Evolutionary conservation across 352 stramenopile genomes (phyloP).

Genomic region (Phytophthora idaei): DNA sequence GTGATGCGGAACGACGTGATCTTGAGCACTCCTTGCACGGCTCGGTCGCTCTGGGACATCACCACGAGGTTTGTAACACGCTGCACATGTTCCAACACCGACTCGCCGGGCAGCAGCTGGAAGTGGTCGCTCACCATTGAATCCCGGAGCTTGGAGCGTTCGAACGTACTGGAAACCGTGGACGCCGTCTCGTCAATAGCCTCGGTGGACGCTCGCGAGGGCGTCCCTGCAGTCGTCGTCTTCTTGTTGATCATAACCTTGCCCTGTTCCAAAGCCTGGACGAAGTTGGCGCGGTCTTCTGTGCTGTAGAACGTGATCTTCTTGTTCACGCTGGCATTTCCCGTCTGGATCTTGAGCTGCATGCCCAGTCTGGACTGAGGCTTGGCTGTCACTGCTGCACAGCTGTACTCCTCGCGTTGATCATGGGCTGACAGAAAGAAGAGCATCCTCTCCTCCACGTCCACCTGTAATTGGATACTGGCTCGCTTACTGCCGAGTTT

Average conservation of each 20-base stretch:
- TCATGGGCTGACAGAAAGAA: conserved; percentile 82
- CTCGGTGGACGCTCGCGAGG: conserved; percentile 30
- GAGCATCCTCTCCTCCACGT: conserved; percentile 86
- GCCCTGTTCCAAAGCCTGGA: conserved; percentile 80
- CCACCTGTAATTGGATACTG: conserved; percentile 83
- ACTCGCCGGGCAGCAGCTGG: conserved; percentile 62
- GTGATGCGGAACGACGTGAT: conserved; percentile 86
- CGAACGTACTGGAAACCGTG: conserved; percentile 38
- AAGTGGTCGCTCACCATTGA: conserved; percentile 75
- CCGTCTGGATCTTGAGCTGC: conserved; percentile 88
- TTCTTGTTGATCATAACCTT: conserved; percentile 85
- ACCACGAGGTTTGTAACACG: conserved; percentile 87
- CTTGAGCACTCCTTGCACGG: conserved; percentile 84
- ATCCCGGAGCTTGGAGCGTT: conserved; percentile 54
- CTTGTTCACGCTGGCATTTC: conserved; percentile 74
- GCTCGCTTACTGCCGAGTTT: conserved; percentile 83
- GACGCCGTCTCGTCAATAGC: conserved; percentile 40
- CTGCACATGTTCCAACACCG: conserved; percentile 81
- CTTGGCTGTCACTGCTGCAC: conserved; percentile 75
- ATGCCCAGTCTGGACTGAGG: conserved; percentile 78
- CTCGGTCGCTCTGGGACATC: conserved; percentile 82
- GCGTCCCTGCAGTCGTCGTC: conserved; percentile 18
- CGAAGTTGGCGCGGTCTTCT: conserved; percentile 83
- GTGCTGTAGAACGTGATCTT: conserved; percentile 88
- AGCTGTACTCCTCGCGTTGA: conserved; percentile 81